A percentile compares a stretch with the other conserved stretches of the same genome.
Evolutionary conservation across 176 grass and related monocot genomes (phyloP).

Genomic region (Hordeum marinum): DNA sequence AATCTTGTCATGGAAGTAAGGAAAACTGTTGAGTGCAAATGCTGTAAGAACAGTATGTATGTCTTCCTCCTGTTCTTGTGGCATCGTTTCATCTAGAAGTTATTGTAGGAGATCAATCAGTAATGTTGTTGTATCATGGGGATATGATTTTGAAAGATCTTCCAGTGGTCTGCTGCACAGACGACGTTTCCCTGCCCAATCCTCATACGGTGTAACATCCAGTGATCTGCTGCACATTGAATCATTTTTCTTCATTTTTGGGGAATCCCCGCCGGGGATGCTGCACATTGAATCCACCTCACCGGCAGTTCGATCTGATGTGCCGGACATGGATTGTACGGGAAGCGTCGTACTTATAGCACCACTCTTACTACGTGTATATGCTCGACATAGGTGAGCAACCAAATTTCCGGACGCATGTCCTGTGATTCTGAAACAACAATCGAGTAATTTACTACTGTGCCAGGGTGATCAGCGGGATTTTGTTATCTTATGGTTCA

Average conservation of each 20-base stretch:
- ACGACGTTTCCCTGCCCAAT: no score
- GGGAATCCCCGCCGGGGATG: no score
- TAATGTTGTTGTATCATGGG: background rate
- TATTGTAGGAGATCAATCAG: background rate
- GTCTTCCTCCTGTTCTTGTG: background rate
- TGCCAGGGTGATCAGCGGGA: background rate
- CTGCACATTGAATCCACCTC: no score
- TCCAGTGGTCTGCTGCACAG: background rate
- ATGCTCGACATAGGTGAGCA: background rate
- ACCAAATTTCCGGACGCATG: background rate
- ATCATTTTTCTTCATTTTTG: background rate
- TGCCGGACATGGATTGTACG: no score
- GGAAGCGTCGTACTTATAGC: no score
- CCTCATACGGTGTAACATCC: background rate
- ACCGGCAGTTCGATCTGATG: no score
- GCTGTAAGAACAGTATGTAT: conserved; percentile 21
- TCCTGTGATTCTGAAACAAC: background rate
- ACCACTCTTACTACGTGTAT: no score
- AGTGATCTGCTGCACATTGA: background rate
- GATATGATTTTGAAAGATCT: background rate
- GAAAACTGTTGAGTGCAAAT: conserved; percentile 11
- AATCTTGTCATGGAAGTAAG: background rate
- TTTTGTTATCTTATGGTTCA: background rate
- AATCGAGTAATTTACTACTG: background rate
- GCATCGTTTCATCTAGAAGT: background rate